Base-by-base conservation (phyloP, 345 rosid species). In the Salix caprea region DNA sequence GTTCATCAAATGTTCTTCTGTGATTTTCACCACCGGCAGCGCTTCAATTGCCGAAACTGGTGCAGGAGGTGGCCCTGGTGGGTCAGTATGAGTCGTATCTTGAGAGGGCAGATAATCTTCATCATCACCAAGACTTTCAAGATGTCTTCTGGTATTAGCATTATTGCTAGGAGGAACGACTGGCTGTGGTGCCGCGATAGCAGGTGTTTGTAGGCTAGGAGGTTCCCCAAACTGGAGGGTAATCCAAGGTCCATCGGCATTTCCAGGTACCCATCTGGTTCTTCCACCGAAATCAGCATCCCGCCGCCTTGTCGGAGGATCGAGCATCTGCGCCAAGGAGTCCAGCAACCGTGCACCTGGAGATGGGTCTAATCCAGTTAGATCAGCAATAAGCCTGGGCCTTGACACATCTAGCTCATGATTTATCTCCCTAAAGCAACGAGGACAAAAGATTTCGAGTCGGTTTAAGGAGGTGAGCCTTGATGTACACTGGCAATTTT, bases 401-500 rank as follows among this genome's bases (percentile, higher is more conserved):
- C 90, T 74, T 23, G 82, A 65, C 7, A 88, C 70, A 71, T 89
- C 93, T 23, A 91, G 90, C 82, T 92, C 93, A 12, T 77, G 86
- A 44, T 70, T 61, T 56, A 91, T 80, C 15, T 82, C 75, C 46
- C 48, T 61, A 46, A 74, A 85, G 76, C 98, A 94, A 74, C 76
- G 76, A 14, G 91, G 91, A 76, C 94, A 92, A 44, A 82, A 67
- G 26, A 82, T 77, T 60, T 84, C 88, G 14, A 74, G 79, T 2
- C 80, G 82, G 77, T 81, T 83, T 50, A 76, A 64, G 56, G 83
- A 80, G 70, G 80, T 62, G 12, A 92, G 84, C 73, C 94, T 87
- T 46, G 84, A 37, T 58, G 87, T 73, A 6, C 91, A 82, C 48
- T 73, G 88, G 79, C 97, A 94, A 36, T 67, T 82, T 65, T 81